Percentiles rank a stretch among this genome's conserved stretches.
phyloP scores from a whole-genome alignment of 495 filamentous ascomycete genomes.

The Hypoxylon rickii region DNA sequence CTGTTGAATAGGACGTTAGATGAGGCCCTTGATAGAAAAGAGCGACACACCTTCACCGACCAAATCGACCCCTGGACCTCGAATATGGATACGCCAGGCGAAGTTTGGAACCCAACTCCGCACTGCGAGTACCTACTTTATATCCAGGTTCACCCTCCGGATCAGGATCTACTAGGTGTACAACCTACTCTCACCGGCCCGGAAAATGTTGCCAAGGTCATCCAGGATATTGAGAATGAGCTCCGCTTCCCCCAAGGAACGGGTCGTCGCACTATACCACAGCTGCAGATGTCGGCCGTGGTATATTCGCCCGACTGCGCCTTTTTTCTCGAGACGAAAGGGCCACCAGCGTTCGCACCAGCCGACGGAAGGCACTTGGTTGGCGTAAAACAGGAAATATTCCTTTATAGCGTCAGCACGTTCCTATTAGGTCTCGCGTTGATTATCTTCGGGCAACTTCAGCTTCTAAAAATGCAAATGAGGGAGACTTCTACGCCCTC shows the following conservation, averaged over 20 bases:
- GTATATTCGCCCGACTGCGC: constrained; percentile 94
- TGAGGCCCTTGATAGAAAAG: constrained; percentile 65
- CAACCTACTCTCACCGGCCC: constrained; percentile 31
- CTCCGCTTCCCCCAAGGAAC: constrained; percentile 83
- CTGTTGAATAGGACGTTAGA: constrained; percentile 74
- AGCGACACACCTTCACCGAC: constrained; percentile 50
- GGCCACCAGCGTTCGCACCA: constrained; percentile 70
- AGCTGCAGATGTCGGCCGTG: constrained; percentile 78
- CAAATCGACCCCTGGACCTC: constrained; percentile 64
- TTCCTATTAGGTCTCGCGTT: constrained; percentile 69
- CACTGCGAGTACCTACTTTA: constrained; percentile 90
- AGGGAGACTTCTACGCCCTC: constrained; percentile 94
- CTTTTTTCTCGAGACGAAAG: constrained; percentile 87
- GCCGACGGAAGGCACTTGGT: constrained; percentile 68
- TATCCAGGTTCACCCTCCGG: constrained; percentile 74
- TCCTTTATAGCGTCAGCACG: constrained; percentile 65
- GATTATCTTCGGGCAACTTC: constrained; percentile 70
- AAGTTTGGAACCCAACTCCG: constrained; percentile 62
- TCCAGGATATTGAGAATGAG: constrained; percentile 79
- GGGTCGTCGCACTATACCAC: constrained; percentile 67
- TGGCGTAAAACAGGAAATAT: constrained; percentile 79
- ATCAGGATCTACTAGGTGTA: constrained; percentile 47
- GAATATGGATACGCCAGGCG: constrained; percentile 59
- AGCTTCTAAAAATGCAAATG: constrained; percentile 79
- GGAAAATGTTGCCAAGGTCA: constrained; percentile 45